Evolutionary conservation across 495 filamentous ascomycete species (phyloP).

Genomic region (Annulohypoxylon stygium): DNA sequence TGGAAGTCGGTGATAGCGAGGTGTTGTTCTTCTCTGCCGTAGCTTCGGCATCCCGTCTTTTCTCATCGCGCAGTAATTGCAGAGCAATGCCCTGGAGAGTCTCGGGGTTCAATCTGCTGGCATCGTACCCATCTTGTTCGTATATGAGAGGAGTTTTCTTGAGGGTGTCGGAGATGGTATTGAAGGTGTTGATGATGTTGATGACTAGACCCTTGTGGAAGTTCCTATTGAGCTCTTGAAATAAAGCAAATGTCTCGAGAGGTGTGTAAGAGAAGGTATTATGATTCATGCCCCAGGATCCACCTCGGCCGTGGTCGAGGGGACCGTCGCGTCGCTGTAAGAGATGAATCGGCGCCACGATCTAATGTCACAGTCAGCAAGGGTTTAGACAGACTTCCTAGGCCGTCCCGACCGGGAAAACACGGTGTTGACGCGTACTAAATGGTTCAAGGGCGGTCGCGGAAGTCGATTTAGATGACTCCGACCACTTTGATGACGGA

Average conservation of each 20-base stretch:
- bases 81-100: slow-evolving; percentile 82
- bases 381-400: slow-evolving; percentile 20
- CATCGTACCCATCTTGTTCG: slow-evolving; percentile 75
- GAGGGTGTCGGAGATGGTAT: slow-evolving; percentile 78
- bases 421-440: slow-evolving; percentile 42
- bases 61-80: slow-evolving; percentile 77
- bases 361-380: slow-evolving; percentile 53
- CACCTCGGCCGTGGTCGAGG: slow-evolving; percentile 70
- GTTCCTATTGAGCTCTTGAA: slow-evolving; percentile 75
- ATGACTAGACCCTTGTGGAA: slow-evolving; percentile 69
- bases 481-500: slow-evolving; percentile 45
- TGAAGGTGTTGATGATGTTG: slow-evolving; percentile 70
- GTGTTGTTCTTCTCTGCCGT: slow-evolving; percentile 53
- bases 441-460: slow-evolving; percentile 15
- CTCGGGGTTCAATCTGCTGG: slow-evolving; percentile 79
- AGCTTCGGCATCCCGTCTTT: slow-evolving; percentile 56
- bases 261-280: slow-evolving; percentile 77
- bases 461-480: slow-evolving; percentile 41
- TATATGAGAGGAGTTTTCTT: slow-evolving; percentile 77
- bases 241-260: slow-evolving; percentile 89
- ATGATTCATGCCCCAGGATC: slow-evolving; percentile 67
- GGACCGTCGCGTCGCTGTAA: slow-evolving; percentile 63
- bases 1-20: slow-evolving; percentile 64
- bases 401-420: slow-evolving; percentile 30
- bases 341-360: slow-evolving; percentile 66